A percentile compares a stretch with the other conserved stretches of the same genome.
Conservation (phyloP, 768 basidiomycete species). For the Suillus subalutaceus region DNA sequence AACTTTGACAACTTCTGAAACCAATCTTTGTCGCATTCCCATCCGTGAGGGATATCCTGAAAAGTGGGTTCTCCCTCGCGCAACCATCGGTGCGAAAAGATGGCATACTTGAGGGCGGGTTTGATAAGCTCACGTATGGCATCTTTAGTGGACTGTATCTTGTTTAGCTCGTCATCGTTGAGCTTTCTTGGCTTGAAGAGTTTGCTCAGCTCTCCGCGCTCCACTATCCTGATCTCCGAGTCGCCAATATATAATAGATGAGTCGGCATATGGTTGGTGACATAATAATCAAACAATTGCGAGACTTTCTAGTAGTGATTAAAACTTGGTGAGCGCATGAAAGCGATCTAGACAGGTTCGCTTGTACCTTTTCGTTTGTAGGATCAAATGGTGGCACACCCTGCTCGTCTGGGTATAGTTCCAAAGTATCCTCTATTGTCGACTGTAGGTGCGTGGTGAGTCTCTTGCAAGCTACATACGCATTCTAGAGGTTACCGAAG, state of each 20-base stretch:
- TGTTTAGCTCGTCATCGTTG: not conserved
- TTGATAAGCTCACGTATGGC: slow-evolving; percentile 1
- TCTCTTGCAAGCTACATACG: not conserved
- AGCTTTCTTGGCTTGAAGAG: not conserved
- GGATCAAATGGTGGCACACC: not conserved
- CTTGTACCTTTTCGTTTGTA: not conserved
- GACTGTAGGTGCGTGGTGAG: not conserved
- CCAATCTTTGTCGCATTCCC: not conserved
- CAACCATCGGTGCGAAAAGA: slow-evolving; percentile 32
- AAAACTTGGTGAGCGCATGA: not conserved
- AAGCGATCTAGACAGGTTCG: not conserved
- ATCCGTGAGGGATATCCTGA: slow-evolving; percentile 18
- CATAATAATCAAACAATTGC: not conserved
- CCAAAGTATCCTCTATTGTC: not conserved
- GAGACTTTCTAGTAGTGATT: not conserved
- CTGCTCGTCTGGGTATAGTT: not conserved
- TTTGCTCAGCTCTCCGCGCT: not conserved
- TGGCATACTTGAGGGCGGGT: slow-evolving; percentile 19
- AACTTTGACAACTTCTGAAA: slow-evolving; percentile 8
- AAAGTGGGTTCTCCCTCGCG: slow-evolving; percentile 24
- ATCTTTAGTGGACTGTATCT: not conserved
- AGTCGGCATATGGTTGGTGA: not conserved
- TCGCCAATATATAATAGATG: not conserved
- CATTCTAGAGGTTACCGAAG: not conserved
- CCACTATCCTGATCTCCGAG: not conserved